phyloP scores from a whole-genome alignment of 23 red algal genomes.

The Gracilaria gracilis region DNA sequence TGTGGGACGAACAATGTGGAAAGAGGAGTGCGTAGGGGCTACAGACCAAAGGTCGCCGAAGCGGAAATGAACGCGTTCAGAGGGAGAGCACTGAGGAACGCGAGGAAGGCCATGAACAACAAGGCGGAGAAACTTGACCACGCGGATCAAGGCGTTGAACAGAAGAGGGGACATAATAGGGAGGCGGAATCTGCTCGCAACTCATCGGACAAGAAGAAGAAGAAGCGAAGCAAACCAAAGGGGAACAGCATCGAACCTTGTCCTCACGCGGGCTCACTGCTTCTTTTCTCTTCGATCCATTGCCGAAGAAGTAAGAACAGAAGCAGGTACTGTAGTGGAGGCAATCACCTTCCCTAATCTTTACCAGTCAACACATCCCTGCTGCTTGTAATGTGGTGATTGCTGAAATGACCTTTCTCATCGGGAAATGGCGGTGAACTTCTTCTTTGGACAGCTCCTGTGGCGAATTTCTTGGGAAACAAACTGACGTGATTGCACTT shows the following conservation, averaged over 20 bases:
- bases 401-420: too few species aligned
- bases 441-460: too few species aligned
- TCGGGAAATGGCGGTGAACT: too few species aligned
- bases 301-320: too few species aligned
- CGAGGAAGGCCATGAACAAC: neutral
- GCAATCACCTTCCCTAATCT: too few species aligned
- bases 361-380: too few species aligned
- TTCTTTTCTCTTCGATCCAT: constrained; percentile 55
- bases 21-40: constrained; percentile 6
- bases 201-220: neutral
- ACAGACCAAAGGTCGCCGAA: neutral
- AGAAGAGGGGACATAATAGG: neutral
- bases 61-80: constrained; percentile 8
- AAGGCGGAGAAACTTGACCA: neutral
- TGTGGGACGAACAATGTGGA: constrained; percentile 19
- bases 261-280: constrained; percentile 8
- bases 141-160: neutral
- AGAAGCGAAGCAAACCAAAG: constrained; percentile 1
- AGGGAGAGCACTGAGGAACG: neutral
- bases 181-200: neutral
- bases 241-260: neutral
- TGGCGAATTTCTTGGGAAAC: too few species aligned
- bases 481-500: too few species aligned
- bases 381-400: too few species aligned
- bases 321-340: too few species aligned